Conservation (phyloP, 768 basidiomycete genomes). For the Podaxis sp. region DNA sequence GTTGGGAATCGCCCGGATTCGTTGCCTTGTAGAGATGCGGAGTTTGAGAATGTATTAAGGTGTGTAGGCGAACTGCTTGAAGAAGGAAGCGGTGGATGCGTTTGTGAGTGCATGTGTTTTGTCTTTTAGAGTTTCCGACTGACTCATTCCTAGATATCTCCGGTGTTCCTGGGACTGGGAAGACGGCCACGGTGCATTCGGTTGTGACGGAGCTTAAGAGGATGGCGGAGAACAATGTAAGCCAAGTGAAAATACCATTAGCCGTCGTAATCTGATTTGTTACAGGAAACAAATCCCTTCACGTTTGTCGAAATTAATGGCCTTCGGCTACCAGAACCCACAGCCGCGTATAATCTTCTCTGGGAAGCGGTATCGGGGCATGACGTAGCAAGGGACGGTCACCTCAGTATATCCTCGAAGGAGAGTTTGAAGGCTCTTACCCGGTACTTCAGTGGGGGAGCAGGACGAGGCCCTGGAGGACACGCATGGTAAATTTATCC, state of each 20-base stretch:
- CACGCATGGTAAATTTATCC: conserved; percentile 78
- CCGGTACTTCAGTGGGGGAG: conserved; percentile 70
- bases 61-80: conserved; percentile 85
- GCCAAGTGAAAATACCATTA: conserved; percentile 23
- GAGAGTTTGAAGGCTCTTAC: conserved; percentile 81
- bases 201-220: conserved; percentile 87
- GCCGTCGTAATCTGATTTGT: background rate
- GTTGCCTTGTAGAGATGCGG: conserved; percentile 85
- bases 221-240: conserved; percentile 79
- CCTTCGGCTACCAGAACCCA: conserved; percentile 87
- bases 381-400: conserved; percentile 59
- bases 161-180: conserved; percentile 98
- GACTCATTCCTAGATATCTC: conserved; percentile 71
- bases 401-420: conserved; percentile 69
- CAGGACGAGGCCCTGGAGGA: conserved; percentile 66
- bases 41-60: conserved; percentile 73
- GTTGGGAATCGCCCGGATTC: conserved; percentile 90
- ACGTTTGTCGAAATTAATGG: conserved; percentile 98
- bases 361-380: conserved; percentile 94
- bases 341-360: conserved; percentile 87
- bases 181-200: conserved; percentile 96
- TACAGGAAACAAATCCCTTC: conserved; percentile 89
- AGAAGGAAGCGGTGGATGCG: conserved; percentile 91
- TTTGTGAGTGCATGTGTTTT: conserved; percentile 61
- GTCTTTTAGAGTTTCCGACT: conserved; percentile 10